Evolutionary conservation across 495 filamentous ascomycete genomes (phyloP), one percentile per base, ranked within the genome.

Genomic region (Jackrogersella multiformis): DNA sequence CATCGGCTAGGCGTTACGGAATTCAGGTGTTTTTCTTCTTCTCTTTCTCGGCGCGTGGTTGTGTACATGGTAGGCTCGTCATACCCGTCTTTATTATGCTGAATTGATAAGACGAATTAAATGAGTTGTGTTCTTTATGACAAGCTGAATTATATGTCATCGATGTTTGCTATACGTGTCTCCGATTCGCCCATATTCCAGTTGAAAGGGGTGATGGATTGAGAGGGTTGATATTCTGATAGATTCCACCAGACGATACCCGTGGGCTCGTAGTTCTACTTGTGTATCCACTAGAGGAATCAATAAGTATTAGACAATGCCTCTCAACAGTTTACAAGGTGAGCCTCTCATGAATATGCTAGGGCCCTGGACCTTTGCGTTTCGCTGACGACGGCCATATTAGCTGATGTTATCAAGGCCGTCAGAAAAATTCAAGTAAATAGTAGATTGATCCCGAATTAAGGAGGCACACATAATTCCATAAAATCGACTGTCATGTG

Each of bases 1-100:
- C 68, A 67, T 71, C 44, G 68, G 63, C 48, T 66, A 44, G 73
- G 73, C 73, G 73, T 75, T 73, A 20, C 56, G 70, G 73, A 20
- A 46, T 63, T 63, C 23, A 67, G 61, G 55, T 70, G 46, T 56
- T 64, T 64, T 53, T 38, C 20, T n/a, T 55, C 34, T 54, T 21
- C 15, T 34, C 44, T 72, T 18, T n/a, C 23, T 54, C 13, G 15
- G 26, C 49, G 49, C 56, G 53, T 67, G 59, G 51, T 34, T 41
- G 34, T 71, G 61, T 72, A 69, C 15, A 71, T 72, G 62, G 57
- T 58, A 64, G 66, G 64, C 61, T 70, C 66, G 70, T 74, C 66
- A 73, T 74, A 72, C 69, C 69, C 64, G 45, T 65, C 46, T 49
- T 65, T 34, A 38, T 69, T 59, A 55, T 48, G 48, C 60, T 36